Evolutionary conservation across 371 early-diverging fungal species (phyloP), one percentile per base, ranked within the genome.

Genomic region (Apophysomyces elegans): DNA sequence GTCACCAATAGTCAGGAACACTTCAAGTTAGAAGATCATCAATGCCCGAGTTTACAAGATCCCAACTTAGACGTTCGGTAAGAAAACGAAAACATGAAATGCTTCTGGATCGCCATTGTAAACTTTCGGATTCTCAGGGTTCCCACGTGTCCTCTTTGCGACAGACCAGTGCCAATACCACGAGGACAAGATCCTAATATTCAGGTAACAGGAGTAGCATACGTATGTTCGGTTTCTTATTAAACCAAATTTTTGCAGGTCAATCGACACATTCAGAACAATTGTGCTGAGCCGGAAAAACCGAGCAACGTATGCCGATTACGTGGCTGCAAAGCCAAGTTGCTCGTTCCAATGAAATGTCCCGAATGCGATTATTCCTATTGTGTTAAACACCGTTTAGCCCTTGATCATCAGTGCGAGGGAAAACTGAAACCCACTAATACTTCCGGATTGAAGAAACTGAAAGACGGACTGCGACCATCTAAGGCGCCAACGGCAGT

Each of bases 381-480:
- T 63, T 89, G 89, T 67, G 80, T 89, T 47, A 87, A 88, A 57
- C 89, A 89, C 74, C 76, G 89, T 39, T 61, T 87, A n/a, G 86
- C 77, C 38, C 57, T 76, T 11, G 89, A 89, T 45, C 89, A 89
- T 75, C 69, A 76, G 18, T 89, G 89, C 56, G 54, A 68, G 64
- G 75, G 77, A n/a, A 64, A 70, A 59, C 62, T 62, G 39, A 63
- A 50, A 56, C 41, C 56, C 58, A n/a, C 37, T 36, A 56, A 50
- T 54, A 56, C 37, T 35, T 26, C 26, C n/a, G 56, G 56, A 26
- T 26, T 41, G 57, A 63, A 37, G 35, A 58, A 50, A 37, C 8
- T 50, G 21, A 50, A 50, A 21, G 54, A 50, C 21, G 54, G 54
- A 21, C 21, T 50, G 21, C 54, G 54, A 11, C 59, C 13, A 66